Evolutionary conservation across 140 eudicot genomes (phyloP), one percentile per base, ranked within the genome.

Genomic region (Bidens hawaiensis): DNA sequence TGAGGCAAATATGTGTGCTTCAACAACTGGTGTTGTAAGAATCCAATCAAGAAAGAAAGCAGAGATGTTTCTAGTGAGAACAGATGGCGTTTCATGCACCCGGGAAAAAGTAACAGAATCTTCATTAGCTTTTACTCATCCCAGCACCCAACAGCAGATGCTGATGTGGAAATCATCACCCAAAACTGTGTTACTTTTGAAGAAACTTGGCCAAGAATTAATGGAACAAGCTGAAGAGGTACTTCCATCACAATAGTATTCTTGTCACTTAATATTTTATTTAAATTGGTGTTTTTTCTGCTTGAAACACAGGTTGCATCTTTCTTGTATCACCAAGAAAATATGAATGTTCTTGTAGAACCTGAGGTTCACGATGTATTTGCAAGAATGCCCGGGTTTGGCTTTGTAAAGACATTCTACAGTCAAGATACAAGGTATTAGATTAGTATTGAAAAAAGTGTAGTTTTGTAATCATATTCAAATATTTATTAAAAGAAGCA

Each of bases 121-220:
- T 72, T 93, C 99, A 13, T 75, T 93, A 80, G 97, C 99, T 4
- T 93, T 93, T 71, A 78, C 96, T 60, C 99, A 93, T 72, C 99
- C 99, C 25, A 93, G 97, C 69, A 93, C 99, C 48, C 99, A 93
- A 82, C 97, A 93, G 54, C 99, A 93, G 83, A 93, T 93, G 99
- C 95, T 93, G 61, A 76, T 93, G 95, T 93, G 99, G 99, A 93
- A 93, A 70, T 88, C 99, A 45, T 70, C 90, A 4, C 99, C 99
- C 24, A 93, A 88, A 78, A 93, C 97, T 45, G 99, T 79, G 38
- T 73, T 93, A 36, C 54, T 93, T 55, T 69, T 93, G 62, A 93
- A 93, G 87, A 93, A 93, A 74, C 86, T 93, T 68, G 99, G 99
- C 40, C 84, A 68, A 75, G 99, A 85, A 77, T 95, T 93, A 51